phyloP scores from a whole-genome alignment of 805 yeast species.

The Saccharomyces mikatae region DNA sequence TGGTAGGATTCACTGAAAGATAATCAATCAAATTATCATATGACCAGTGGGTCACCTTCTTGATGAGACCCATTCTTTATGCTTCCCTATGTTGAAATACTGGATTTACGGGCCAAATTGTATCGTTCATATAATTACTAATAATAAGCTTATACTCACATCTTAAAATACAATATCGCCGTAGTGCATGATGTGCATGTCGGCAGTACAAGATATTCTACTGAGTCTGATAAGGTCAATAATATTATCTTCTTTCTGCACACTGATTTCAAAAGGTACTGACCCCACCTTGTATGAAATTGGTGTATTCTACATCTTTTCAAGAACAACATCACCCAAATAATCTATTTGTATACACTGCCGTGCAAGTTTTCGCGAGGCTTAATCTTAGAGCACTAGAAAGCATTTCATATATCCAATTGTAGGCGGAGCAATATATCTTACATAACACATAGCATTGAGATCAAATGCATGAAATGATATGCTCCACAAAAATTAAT shows the following conservation, averaged over 20 bases:
- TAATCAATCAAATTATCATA: slow-evolving; percentile 27
- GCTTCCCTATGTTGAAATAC: neutral
- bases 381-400: neutral
- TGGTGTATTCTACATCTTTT: too few relatives aligned
- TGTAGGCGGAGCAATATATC: too few relatives aligned
- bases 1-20: slow-evolving; percentile 64
- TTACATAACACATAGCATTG: too few relatives aligned
- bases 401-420: neutral
- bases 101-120: neutral
- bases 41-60: slow-evolving; percentile 27
- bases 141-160: neutral
- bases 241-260: too few relatives aligned
- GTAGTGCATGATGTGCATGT: neutral
- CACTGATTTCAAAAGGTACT: too few relatives aligned
- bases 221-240: too few relatives aligned
- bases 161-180: neutral
- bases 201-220: neutral
- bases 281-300: too few relatives aligned
- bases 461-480: too few relatives aligned
- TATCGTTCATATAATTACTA: neutral
- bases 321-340: neutral
- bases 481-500: too few relatives aligned
- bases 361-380: neutral
- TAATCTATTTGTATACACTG: neutral
- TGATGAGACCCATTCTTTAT: slow-evolving; percentile 26